These are phyloP conservation scores for Diaporthe batatas DNA, from an alignment of 2,329 filamentous ascomycete species.

Conservation along the genomic window DNA sequence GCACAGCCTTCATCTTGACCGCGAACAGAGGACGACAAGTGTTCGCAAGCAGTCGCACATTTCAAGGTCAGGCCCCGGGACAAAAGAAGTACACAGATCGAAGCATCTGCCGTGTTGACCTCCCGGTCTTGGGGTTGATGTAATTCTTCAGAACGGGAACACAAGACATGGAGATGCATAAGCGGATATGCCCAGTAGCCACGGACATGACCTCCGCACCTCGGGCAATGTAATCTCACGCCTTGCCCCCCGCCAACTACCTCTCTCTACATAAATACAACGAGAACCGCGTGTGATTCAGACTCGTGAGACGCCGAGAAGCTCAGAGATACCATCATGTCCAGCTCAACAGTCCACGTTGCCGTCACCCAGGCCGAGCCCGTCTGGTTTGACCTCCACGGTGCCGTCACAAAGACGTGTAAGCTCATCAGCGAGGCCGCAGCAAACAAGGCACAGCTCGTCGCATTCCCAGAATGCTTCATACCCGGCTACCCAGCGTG, in stretches of 20 bases:
- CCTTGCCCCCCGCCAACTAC: background rate
- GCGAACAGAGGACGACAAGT: too few species aligned
- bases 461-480: conserved; percentile 68
- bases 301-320: background rate
- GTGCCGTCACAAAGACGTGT: conserved; percentile 68
- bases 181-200: background rate
- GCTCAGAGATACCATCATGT: background rate
- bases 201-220: conserved; percentile 1
- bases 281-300: background rate
- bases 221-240: conserved; percentile 1
- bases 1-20: too few species aligned
- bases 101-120: background rate
- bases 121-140: background rate
- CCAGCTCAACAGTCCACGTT: conserved; percentile 48
- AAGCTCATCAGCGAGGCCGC: conserved; percentile 68
- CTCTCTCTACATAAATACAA: background rate
- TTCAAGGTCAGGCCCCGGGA: background rate
- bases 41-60: too few species aligned
- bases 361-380: conserved; percentile 71
- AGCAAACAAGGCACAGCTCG: conserved; percentile 64
- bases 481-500: conserved; percentile 68
- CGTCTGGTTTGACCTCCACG: conserved; percentile 70
- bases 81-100: background rate
- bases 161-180: background rate
- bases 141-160: background rate